Evolutionary conservation across 345 rosid species (phyloP), one percentile per base, ranked within the genome.

Genomic region (Triadica sebifera): DNA sequence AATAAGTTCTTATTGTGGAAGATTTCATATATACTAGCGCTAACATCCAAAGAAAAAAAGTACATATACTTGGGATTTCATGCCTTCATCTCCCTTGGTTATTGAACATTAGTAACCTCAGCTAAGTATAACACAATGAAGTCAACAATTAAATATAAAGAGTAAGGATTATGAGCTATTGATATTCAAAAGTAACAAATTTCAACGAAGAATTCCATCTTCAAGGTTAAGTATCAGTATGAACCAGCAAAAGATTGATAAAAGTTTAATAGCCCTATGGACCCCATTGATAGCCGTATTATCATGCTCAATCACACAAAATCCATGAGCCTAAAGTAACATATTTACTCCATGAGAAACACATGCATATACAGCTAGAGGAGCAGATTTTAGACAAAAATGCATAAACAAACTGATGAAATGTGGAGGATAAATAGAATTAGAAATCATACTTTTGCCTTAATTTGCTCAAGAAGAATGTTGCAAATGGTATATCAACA

Each of bases 391-490:
- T 15, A 7, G 57, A 51, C 38, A 37, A 22, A 17, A 65, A 38
- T 37, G 11, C 29, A 64, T 50, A 24, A 9, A 12, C 15, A 43
- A 65, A 70, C 4, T 45, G 17, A 6, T n/a, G 46, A 29, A 29
- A 52, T 22, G 19, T 13, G 39, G 50, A 51, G 17, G 22, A 38
- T 29, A 65, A n/a, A 25, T 72, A 41, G 72, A 56, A 67, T 75
- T 19, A 64, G 69, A 69, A 56, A 71, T 79, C 87, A 66, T 89
- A 95, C 99, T 93, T 95, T 62, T 85, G 96, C 75, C 93, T 95
- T 78, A 95, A 79, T 84, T 95, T 95, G 94, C 98, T 95, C 90
- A 95, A 87, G 87, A 95, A 95, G 90, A 95, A 95, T 62, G 98
- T 91, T 64, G 99, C 97, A 75, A 95, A 95, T 71, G 99, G 99